These are phyloP conservation scores for Mycena vulgaris DNA, from an alignment of 768 basidiomycete species.

Conservation along the genomic window DNA sequence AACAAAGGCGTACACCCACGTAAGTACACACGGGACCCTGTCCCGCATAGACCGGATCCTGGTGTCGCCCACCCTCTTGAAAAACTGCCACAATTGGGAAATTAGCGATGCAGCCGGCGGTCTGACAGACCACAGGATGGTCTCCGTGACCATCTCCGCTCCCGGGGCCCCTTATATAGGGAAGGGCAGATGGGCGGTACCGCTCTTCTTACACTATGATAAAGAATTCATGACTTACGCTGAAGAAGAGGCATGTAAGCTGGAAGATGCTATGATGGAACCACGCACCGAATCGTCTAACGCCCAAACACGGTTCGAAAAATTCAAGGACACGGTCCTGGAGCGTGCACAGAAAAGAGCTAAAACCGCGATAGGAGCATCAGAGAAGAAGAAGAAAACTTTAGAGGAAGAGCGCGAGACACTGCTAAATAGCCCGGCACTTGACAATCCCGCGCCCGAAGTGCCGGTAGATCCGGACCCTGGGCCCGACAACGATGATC, in stretches of 20 bases:
- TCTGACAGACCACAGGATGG: slow-evolving; percentile 1
- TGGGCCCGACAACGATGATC: too few relatives aligned
- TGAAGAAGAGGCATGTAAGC: background rate
- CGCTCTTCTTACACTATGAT: background rate
- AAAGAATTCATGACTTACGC: background rate
- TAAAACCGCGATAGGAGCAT: background rate
- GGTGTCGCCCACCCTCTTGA: too few relatives aligned
- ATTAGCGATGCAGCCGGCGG: too few relatives aligned
- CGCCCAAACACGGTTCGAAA: background rate
- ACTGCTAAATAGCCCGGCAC: too few relatives aligned
- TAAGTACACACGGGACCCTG: too few relatives aligned
- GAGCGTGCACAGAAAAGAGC: background rate
- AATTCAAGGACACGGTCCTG: background rate
- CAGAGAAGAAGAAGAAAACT: background rate
- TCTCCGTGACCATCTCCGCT: background rate
- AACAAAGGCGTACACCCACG: too few relatives aligned
- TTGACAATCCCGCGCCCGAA: too few relatives aligned
- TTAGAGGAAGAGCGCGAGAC: too few relatives aligned
- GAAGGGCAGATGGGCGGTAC: background rate
- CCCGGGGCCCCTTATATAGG: too few relatives aligned
- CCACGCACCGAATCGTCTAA: background rate
- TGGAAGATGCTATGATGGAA: background rate
- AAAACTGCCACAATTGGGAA: too few relatives aligned
- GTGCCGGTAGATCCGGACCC: too few relatives aligned
- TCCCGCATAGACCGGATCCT: too few relatives aligned